Percentiles rank a stretch among this genome's conserved stretches.
Conservation (phyloP, 1,139 yeast genomes). For the Sugiyamaella castrensis region DNA sequence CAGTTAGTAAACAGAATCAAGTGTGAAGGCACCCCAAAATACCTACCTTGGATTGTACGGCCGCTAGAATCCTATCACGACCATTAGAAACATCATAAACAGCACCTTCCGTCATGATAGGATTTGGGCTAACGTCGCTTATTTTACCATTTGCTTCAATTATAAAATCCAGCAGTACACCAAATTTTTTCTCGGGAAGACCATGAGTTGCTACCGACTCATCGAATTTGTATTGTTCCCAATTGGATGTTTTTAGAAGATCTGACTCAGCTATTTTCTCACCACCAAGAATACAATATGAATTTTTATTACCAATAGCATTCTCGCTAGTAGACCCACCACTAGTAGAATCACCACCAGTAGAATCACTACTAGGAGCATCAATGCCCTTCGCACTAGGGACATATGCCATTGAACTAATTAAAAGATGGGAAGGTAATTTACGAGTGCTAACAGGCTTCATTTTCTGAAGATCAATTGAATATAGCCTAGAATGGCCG, state of each 20-base stretch:
- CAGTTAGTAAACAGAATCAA: no score
- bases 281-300: conserved; percentile 3
- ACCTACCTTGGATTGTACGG: no score
- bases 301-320: not conserved
- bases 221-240: conserved; percentile 2
- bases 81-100: no score
- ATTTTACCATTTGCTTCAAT: no score
- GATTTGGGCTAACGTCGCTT: no score
- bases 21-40: no score
- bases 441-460: not conserved
- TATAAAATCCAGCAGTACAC: not conserved
- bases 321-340: no score
- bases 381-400: no score
- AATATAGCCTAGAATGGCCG: not conserved
- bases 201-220: conserved; percentile 3
- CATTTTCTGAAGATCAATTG: conserved; percentile 6
- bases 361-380: no score
- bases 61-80: no score
- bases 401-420: not conserved
- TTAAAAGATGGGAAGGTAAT: not conserved
- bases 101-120: no score
- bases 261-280: not conserved
- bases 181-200: not conserved
- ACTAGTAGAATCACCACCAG: no score
- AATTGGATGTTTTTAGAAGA: not conserved